Evolutionary conservation across 176 grass and related monocot species (phyloP).

Genomic region (Cocos nucifera): DNA sequence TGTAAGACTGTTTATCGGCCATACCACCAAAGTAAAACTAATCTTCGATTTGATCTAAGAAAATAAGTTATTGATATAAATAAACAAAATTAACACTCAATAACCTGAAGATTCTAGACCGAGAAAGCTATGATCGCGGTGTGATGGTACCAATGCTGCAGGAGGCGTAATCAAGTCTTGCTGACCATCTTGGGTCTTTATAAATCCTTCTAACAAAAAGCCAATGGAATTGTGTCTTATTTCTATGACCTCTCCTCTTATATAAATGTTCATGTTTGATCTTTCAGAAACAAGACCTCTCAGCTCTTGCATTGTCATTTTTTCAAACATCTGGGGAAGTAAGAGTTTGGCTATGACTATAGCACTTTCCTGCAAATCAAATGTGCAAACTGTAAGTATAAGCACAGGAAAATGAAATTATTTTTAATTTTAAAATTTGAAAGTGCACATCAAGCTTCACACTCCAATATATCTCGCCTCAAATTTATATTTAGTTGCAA

Average conservation of each 20-base stretch:
- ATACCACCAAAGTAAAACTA: no score
- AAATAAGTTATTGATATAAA: background rate
- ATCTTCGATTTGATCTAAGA: no score
- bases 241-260: slow-evolving; percentile 70
- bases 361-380: slow-evolving; percentile 60
- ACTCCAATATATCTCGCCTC: no score
- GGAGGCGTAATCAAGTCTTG: slow-evolving; percentile 56
- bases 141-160: slow-evolving; percentile 41
- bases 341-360: slow-evolving; percentile 58
- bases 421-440: no score
- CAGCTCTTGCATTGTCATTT: slow-evolving; percentile 77
- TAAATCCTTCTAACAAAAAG: slow-evolving; percentile 87
- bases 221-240: slow-evolving; percentile 40
- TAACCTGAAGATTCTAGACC: slow-evolving; percentile 76
- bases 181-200: slow-evolving; percentile 36
- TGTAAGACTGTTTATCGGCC: no score
- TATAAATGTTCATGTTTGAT: slow-evolving; percentile 50
- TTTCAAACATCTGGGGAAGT: slow-evolving; percentile 85
- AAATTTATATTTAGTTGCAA: no score
- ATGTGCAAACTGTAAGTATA: slow-evolving; percentile 1
- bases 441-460: no score
- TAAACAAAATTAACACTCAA: background rate
- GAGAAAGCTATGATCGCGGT: slow-evolving; percentile 39
- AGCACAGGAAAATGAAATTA: no score
- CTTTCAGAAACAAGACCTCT: slow-evolving; percentile 66